Evolutionary conservation across 2,329 filamentous ascomycete species (phyloP).

Genomic region (Teratosphaeria viscida): DNA sequence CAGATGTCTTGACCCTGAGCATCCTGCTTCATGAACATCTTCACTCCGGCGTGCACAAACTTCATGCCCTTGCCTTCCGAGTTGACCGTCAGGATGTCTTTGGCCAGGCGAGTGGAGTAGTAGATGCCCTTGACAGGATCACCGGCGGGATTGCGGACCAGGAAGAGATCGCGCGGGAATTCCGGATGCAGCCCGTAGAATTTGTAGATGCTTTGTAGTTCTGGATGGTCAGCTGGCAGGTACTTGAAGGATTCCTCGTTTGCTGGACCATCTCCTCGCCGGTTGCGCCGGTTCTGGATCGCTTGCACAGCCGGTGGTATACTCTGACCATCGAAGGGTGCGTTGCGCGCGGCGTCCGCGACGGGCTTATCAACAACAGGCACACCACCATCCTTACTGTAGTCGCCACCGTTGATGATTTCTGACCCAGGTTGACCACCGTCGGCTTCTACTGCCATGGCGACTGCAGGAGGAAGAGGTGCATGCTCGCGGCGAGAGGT

Average conservation of each 20-base stretch:
- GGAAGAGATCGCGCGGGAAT: conserved; percentile 84
- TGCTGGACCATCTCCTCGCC: conserved; percentile 33
- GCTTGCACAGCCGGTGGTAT: conserved; percentile 5
- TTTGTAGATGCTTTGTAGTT: conserved; percentile 63
- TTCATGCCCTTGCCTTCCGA: conserved; percentile 76
- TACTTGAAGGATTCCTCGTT: conserved; percentile 94
- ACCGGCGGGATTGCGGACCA: conserved; percentile 87
- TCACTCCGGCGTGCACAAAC: conserved; percentile 92
- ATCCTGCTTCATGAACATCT: conserved; percentile 99
- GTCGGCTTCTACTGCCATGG: conserved; percentile 10
- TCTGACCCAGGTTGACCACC: conserved; percentile 7
- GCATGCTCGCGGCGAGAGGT: conserved; percentile 8
- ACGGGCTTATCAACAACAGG: conserved; percentile 7
- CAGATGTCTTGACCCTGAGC: conserved; percentile 77
- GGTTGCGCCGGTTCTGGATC: conserved; percentile 6
- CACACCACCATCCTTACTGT: background rate
- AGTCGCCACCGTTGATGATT: conserved; percentile 4
- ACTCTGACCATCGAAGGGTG: conserved; percentile 16
- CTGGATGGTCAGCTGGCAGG: conserved; percentile 60
- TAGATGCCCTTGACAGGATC: conserved; percentile 91
- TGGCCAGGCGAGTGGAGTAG: conserved; percentile 77
- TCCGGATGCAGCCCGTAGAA: conserved; percentile 79
- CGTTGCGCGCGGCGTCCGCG: conserved; percentile 14
- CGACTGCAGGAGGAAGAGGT: conserved; percentile 13
- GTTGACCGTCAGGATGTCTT: conserved; percentile 76